Conservation (phyloP, 345 rosid species). For the Rubroshorea leprosula region DNA sequence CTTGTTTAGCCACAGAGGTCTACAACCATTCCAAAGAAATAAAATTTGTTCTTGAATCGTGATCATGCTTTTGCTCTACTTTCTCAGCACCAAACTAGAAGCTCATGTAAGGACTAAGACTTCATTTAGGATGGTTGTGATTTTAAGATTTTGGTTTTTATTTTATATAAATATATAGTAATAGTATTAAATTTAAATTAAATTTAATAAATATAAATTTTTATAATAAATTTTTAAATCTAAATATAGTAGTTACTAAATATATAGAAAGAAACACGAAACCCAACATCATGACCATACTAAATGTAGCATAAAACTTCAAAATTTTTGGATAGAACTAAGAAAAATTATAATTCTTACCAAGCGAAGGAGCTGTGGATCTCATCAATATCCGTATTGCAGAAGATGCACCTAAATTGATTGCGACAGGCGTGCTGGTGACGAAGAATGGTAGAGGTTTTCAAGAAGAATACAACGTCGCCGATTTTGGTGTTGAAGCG, state of each 20-base stretch:
- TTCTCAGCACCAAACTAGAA: neutral
- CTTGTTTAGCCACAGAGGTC: neutral
- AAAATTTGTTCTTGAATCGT: neutral
- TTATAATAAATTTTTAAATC: no score
- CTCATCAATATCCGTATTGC: constrained; percentile 64
- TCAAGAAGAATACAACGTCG: constrained; percentile 62
- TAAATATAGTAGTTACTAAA: no score
- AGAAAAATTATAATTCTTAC: constrained; percentile 24
- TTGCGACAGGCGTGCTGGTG: constrained; percentile 50
- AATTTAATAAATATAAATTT: no score
- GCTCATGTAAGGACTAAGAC: neutral
- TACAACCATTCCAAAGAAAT: neutral
- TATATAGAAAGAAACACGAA: no score
- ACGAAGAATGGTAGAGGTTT: constrained; percentile 47
- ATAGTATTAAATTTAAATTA: no score
- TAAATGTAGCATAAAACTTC: no score
- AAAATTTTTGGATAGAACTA: neutral
- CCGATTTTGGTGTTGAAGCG: constrained; percentile 56
- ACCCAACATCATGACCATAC: no score
- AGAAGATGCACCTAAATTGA: constrained; percentile 83
- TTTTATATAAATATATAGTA: no score
- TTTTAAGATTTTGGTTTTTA: no score
- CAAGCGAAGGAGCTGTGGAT: constrained; percentile 61
- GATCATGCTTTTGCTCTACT: neutral
- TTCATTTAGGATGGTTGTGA: no score